Evolutionary conservation across 2,329 filamentous ascomycete genomes (phyloP).

Genomic region (Calonectria pseudoturangicola): DNA sequence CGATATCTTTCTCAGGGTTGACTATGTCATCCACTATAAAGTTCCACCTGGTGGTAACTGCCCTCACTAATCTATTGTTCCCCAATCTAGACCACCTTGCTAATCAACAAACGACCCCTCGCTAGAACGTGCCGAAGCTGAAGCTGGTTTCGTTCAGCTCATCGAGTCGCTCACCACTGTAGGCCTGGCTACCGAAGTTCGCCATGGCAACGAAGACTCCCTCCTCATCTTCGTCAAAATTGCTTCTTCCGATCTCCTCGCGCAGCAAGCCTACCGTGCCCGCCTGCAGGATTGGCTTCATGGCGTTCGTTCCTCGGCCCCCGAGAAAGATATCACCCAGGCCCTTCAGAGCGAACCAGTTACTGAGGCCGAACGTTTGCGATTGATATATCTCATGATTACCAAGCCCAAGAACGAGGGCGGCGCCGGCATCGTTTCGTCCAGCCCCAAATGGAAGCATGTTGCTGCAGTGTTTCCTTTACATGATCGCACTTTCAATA

Average conservation of each 20-base stretch:
- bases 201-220: constrained; percentile 83
- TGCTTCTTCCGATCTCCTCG: constrained; percentile 83
- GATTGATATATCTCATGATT: constrained; percentile 91
- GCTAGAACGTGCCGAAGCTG: constrained; percentile 80
- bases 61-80: constrained; percentile 12
- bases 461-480: constrained; percentile 86
- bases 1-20: constrained; percentile 74
- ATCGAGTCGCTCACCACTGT: constrained; percentile 84
- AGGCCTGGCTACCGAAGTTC: constrained; percentile 91
- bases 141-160: constrained; percentile 85
- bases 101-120: constrained; percentile 33
- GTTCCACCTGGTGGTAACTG: constrained; percentile 79
- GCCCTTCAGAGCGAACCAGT: constrained; percentile 84
- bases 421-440: constrained; percentile 85
- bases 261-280: constrained; percentile 88
- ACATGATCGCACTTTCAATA: constrained; percentile 86
- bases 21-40: constrained; percentile 90
- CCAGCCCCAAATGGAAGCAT: constrained; percentile 81
- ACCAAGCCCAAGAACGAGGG: constrained; percentile 83
- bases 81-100: neutral
- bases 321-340: constrained; percentile 81
- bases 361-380: constrained; percentile 90
- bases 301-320: constrained; percentile 86
- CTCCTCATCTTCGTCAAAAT: constrained; percentile 90
- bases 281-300: constrained; percentile 96